A percentile compares a stretch with the other conserved stretches of the same genome.
Evolutionary conservation across 129 eudicot species (phyloP).

Genomic region (Pseudognaphalium luteoalbum): DNA sequence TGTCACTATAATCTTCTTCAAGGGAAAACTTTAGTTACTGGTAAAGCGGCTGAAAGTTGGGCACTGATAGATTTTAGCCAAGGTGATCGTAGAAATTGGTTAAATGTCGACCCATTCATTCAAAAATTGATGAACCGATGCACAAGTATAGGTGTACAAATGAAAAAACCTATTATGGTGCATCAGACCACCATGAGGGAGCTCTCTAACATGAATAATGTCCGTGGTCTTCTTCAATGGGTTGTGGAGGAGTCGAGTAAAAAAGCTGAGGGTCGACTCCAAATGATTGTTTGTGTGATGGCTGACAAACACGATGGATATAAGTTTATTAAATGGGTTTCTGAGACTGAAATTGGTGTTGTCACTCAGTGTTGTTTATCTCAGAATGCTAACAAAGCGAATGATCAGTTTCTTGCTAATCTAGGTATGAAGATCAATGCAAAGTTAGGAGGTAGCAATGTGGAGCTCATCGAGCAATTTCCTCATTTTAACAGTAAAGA

Average conservation of each 20-base stretch:
- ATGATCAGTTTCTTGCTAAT: constrained; percentile 65
- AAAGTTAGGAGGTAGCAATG: constrained; percentile 77
- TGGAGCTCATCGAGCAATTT: constrained; percentile 44
- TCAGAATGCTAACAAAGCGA: constrained; percentile 36
- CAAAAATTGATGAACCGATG: constrained; percentile 38
- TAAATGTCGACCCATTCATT: constrained; percentile 33
- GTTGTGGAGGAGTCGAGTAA: constrained; percentile 28
- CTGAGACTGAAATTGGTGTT: constrained; percentile 71
- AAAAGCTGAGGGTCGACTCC: constrained; percentile 16
- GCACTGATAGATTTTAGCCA: constrained; percentile 61
- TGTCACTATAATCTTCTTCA: constrained; percentile 69
- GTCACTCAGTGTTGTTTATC: constrained; percentile 71
- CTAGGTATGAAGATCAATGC: constrained; percentile 78
- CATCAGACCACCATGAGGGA: constrained; percentile 29
- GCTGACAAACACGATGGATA: constrained; percentile 48
- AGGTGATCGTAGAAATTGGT: background rate
- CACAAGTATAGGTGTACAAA: constrained; percentile 41
- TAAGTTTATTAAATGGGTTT: constrained; percentile 58
- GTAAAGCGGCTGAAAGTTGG: constrained; percentile 59
- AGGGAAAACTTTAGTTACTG: constrained; percentile 48
- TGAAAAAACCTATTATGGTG: constrained; percentile 40
- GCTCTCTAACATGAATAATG: constrained; percentile 13
- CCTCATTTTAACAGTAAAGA: constrained; percentile 40
- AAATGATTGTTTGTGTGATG: constrained; percentile 71
- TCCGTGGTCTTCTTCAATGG: constrained; percentile 30